A percentile compares a stretch with the other conserved stretches of the same genome.
phyloP scores from a whole-genome alignment of 257 asterid species.

The Penstemon davidsonii region DNA sequence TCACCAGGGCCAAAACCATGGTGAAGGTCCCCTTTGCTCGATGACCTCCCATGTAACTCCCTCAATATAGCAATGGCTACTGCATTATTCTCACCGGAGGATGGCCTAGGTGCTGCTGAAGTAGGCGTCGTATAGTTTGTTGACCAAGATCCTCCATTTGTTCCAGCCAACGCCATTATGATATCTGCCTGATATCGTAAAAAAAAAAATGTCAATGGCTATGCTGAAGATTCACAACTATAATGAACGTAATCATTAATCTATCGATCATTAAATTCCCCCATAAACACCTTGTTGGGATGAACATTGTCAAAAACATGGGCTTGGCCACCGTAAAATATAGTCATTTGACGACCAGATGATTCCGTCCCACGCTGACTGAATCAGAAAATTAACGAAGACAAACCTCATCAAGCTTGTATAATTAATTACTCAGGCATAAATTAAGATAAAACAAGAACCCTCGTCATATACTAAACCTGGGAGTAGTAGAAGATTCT shows the following conservation, averaged over 20 bases:
- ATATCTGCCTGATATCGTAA: too few relatives aligned
- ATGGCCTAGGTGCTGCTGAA: too few relatives aligned
- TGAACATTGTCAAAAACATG: conserved; percentile 90
- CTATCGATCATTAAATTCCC: neutral
- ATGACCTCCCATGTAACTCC: conserved; percentile 2
- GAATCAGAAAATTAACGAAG: conserved; percentile 32
- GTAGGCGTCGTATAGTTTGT: too few relatives aligned
- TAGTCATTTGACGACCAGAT: conserved; percentile 78
- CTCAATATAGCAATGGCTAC: neutral
- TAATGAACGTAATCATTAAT: neutral
- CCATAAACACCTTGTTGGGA: conserved; percentile 69
- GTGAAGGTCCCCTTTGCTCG: conserved; percentile 4
- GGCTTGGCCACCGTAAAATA: conserved; percentile 93
- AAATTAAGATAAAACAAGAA: conserved; percentile 17
- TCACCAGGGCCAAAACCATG: conserved; percentile 1
- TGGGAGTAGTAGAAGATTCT: conserved; percentile 55
- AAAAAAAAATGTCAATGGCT: too few relatives aligned
- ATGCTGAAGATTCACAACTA: too few relatives aligned
- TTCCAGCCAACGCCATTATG: too few relatives aligned
- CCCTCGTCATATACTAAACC: conserved; percentile 40
- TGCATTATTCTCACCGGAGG: too few relatives aligned
- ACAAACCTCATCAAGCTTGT: conserved; percentile 22
- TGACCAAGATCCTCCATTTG: too few relatives aligned
- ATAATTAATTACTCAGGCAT: neutral
- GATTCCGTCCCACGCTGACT: conserved; percentile 63